These are phyloP conservation scores for Lepidopterella palustris DNA, from an alignment of 495 filamentous ascomycete genomes.

Conservation along the genomic window DNA sequence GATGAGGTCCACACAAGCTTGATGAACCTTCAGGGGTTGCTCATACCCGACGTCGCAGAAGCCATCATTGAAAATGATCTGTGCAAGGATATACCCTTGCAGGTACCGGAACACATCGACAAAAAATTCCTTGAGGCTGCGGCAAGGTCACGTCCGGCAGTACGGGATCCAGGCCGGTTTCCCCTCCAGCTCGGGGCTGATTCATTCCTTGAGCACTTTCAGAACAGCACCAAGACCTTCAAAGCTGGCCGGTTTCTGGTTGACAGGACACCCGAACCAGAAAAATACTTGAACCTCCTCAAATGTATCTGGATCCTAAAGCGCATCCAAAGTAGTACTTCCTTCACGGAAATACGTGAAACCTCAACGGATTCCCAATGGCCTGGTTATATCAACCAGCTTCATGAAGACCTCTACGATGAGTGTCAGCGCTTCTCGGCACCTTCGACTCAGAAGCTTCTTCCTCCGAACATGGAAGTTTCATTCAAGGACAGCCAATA, in stretches of 20 bases:
- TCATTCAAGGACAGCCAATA: neutral
- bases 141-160: neutral
- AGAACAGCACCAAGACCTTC: conserved; percentile 19
- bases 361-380: conserved; percentile 20
- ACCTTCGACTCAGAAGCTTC: neutral
- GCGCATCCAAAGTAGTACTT: conserved; percentile 1
- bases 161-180: conserved; percentile 1
- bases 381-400: conserved; percentile 23
- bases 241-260: conserved; percentile 18
- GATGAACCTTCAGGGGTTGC: conserved; percentile 13
- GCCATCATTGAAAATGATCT: conserved; percentile 7
- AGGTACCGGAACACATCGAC: conserved; percentile 12
- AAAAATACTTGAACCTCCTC: conserved; percentile 26
- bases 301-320: conserved; percentile 30
- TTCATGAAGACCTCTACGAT: conserved; percentile 6
- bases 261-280: conserved; percentile 11
- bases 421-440: conserved; percentile 8
- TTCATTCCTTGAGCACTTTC: conserved; percentile 24
- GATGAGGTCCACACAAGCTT: conserved; percentile 18
- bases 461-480: neutral
- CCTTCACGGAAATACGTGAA: neutral
- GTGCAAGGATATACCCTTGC: neutral
- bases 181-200: conserved; percentile 22
- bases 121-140: conserved; percentile 12
- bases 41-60: conserved; percentile 19